These are phyloP conservation scores for Cladosporium colombiae DNA, from an alignment of 2,329 filamentous ascomycete species.

Conservation along the genomic window DNA sequence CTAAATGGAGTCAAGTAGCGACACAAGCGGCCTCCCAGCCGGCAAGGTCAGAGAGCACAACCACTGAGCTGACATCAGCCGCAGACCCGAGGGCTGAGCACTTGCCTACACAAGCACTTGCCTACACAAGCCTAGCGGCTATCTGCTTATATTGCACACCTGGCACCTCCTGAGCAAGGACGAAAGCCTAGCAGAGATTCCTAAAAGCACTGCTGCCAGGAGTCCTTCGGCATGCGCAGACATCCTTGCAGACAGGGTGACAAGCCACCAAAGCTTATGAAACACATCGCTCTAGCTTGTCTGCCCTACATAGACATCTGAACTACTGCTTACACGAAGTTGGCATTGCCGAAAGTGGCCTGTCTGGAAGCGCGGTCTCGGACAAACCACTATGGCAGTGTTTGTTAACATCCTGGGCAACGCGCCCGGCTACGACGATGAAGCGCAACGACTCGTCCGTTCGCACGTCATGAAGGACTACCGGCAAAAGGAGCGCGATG, in stretches of 20 bases:
- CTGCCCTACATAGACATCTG: not conserved
- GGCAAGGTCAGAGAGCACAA: too few species aligned
- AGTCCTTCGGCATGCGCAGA: not conserved
- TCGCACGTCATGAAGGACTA: not conserved
- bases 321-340: not conserved
- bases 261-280: not conserved
- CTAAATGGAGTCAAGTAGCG: too few species aligned
- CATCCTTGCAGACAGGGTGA: not conserved
- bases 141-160: not conserved
- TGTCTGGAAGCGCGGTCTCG: not conserved
- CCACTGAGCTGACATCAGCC: not conserved
- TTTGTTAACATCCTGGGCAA: not conserved
- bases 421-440: not conserved
- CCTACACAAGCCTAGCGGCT: not conserved
- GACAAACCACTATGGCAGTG: not conserved
- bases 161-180: not conserved
- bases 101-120: not conserved
- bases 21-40: too few species aligned
- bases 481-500: not conserved
- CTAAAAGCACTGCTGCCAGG: too few species aligned
- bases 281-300: not conserved
- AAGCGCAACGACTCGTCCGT: not conserved
- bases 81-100: not conserved
- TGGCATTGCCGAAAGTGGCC: not conserved
- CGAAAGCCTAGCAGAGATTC: not conserved